Conservation (phyloP, 2,329 filamentous ascomycete genomes). For the Penicillium sp. region DNA sequence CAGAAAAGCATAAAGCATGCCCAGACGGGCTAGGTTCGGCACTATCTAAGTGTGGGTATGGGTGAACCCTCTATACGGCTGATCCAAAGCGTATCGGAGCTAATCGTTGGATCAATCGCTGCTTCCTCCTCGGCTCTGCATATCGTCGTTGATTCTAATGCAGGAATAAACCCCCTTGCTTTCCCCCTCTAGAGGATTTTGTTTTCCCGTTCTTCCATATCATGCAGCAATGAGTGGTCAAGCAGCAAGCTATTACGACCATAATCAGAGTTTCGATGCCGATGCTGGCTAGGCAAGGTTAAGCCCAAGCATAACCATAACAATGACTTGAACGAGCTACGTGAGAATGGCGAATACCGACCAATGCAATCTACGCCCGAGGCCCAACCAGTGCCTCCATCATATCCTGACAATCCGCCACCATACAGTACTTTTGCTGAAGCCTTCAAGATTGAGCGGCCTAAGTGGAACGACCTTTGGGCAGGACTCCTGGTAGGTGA, state of each 20-base stretch:
- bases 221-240: conserved; percentile 34
- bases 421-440: conserved; percentile 59
- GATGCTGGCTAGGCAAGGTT: conserved; percentile 6
- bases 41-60: background rate
- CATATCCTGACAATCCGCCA: conserved; percentile 14
- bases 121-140: conserved; percentile 6
- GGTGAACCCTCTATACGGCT: background rate
- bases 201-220: background rate
- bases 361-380: conserved; percentile 18
- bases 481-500: conserved; percentile 66
- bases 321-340: conserved; percentile 6
- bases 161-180: conserved; percentile 14
- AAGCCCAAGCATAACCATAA: conserved; percentile 11
- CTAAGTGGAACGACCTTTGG: conserved; percentile 91
- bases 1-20: background rate
- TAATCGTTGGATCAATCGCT: conserved; percentile 11
- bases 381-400: conserved; percentile 18
- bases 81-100: background rate
- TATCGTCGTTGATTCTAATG: conserved; percentile 21
- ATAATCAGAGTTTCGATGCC: conserved; percentile 23
- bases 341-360: conserved; percentile 16
- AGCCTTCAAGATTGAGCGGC: conserved; percentile 72
- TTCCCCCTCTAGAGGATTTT: conserved; percentile 1
- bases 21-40: conserved; percentile 1
- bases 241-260: conserved; percentile 35